Conservation (phyloP, 306 rosid genomes). For the Carpinus fangiana region DNA sequence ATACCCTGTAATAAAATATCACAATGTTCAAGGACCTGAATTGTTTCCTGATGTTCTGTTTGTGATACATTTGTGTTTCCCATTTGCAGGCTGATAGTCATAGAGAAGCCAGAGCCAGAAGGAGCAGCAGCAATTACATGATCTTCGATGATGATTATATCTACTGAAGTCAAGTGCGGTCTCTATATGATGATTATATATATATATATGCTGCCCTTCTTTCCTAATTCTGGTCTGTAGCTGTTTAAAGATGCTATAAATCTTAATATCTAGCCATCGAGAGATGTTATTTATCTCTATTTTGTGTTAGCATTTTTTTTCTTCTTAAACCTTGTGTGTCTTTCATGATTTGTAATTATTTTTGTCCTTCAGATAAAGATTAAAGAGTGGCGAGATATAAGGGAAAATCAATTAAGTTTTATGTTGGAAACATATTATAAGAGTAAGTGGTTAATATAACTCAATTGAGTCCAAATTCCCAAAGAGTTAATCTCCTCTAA, state of each 20-base stretch:
- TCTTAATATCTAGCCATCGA: background rate
- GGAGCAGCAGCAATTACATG: slow-evolving; percentile 59
- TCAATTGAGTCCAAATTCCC: too few relatives aligned
- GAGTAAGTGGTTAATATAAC: too few relatives aligned
- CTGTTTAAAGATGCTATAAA: background rate
- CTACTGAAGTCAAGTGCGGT: slow-evolving; percentile 25
- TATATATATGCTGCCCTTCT: background rate
- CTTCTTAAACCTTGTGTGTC: background rate
- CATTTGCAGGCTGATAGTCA: slow-evolving; percentile 70
- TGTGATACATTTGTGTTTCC: background rate
- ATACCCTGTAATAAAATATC: too few relatives aligned
- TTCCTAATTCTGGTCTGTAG: background rate
- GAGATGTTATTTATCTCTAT: background rate
- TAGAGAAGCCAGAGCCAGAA: slow-evolving; percentile 63
- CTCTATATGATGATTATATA: background rate
- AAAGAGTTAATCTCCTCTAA: too few relatives aligned
- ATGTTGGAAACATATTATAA: too few relatives aligned
- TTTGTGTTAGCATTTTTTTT: background rate
- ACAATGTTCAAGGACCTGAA: too few relatives aligned
- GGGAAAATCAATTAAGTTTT: too few relatives aligned
- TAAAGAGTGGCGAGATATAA: too few relatives aligned
- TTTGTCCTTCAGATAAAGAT: background rate
- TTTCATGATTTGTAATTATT: too few relatives aligned
- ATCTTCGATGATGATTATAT: slow-evolving; percentile 75
- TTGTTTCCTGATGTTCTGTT: too few relatives aligned